Base-by-base conservation (phyloP, 768 basidiomycete genomes). In the Termitomyces sp. region DNA sequence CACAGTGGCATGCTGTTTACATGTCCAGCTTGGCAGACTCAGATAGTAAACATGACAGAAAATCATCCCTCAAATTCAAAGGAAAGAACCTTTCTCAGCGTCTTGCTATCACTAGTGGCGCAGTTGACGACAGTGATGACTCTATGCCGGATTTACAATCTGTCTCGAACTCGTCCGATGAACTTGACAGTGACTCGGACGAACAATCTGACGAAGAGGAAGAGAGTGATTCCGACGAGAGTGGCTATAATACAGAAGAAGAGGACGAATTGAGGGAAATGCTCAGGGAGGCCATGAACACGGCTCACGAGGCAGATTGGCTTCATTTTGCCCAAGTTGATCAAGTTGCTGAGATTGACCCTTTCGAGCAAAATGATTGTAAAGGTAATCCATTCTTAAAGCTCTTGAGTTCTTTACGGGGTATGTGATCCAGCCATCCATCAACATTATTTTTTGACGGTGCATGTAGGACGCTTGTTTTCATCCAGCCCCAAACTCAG, bases 321-420 rank as follows among this genome's bases (percentile, higher is more conserved):
- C 74, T 82, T 48, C 81, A 86, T 63, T 73, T 73, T 30, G 74
- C 70, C 15, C 58, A 68, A 53, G 67, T 68, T 12, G 66, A 22
- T 41, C 41, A 68, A 14, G 65, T 67, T 15, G 72, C 74, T 7
- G 54, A 55, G 32, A 72, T 77, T 4, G 72, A 81, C 51, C 74
- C 78, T 47, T 75, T 77, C 45, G 65, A 73, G 40, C 48, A 38
- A 40, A 66, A 83, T 22, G 77, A 80, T 51, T 73, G 77, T 51
- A 85, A 84, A 63, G 80, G 77, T 19, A 93, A 93, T 63, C 87
- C 89, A 0, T 91, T 93, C 67, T 66, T 92, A 62, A 90, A 85
- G 65, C 68, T 91, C 35, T 72, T 93, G 59, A 84, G 85, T 35
- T 85, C 87, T 14, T 66, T 93, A 55, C 77, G 85, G 80, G 90